phyloP scores from a whole-genome alignment of 345 rosid species.

The Populus deltoides region DNA sequence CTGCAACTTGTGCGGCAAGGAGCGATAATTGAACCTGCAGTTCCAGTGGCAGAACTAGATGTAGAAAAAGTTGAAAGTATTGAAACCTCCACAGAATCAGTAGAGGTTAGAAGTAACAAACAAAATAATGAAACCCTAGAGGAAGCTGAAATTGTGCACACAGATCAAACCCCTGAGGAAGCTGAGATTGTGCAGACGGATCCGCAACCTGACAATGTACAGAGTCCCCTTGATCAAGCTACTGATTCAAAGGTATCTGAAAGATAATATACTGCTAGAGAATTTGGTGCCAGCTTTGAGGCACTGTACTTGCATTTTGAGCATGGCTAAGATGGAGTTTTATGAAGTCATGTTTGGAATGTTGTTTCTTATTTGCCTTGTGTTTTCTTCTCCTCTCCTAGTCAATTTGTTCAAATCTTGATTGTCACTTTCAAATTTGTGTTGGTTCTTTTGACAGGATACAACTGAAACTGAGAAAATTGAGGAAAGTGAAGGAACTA shows the following conservation, averaged over 20 bases:
- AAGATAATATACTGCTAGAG: not conserved
- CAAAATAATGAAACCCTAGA: conserved; percentile 18
- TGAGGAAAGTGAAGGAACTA: conserved; percentile 34
- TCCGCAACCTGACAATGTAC: conserved; percentile 10
- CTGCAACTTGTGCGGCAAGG: conserved; percentile 78
- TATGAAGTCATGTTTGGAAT: not conserved
- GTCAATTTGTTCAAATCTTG: not conserved
- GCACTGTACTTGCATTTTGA: not conserved
- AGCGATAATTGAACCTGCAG: conserved; percentile 46
- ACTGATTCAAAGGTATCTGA: conserved; percentile 40
- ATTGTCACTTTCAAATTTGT: not conserved
- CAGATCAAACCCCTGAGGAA: conserved; percentile 19
- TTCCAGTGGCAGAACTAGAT: conserved; percentile 17
- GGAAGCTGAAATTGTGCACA: conserved; percentile 19
- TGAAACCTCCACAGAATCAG: conserved; percentile 31
- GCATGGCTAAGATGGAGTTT: not conserved
- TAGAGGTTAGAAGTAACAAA: conserved; percentile 23
- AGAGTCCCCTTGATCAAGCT: conserved; percentile 16
- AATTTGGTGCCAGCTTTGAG: not conserved
- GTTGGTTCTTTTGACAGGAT: conserved; percentile 34
- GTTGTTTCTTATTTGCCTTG: not conserved
- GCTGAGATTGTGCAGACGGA: conserved; percentile 19
- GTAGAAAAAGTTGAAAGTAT: conserved; percentile 22
- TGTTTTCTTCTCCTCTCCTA: not conserved
- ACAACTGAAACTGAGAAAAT: conserved; percentile 30